These are phyloP conservation scores for Corynespora cassiicola DNA, from an alignment of 2,329 filamentous ascomycete genomes.

Conservation along the genomic window DNA sequence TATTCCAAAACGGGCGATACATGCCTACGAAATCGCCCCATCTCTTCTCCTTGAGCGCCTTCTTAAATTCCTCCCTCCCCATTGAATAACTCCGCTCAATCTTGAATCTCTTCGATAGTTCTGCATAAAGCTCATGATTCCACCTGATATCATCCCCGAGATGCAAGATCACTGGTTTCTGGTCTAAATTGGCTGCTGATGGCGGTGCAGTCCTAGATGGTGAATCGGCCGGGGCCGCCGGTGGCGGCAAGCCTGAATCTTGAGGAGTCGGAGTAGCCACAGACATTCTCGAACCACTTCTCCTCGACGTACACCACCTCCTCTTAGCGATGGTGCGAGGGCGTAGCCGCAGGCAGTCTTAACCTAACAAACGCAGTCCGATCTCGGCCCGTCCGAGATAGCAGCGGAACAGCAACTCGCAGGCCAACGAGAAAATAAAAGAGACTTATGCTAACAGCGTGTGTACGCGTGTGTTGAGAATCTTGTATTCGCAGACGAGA, in stretches of 20 bases:
- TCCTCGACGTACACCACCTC: too few species aligned
- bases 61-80: conserved; percentile 47
- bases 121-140: conserved; percentile 51
- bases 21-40: conserved; percentile 55
- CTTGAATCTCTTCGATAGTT: conserved; percentile 44
- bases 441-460: too few species aligned
- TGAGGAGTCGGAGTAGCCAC: conserved; percentile 32
- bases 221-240: conserved; percentile 7
- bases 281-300: too few species aligned
- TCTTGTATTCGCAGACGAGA: too few species aligned
- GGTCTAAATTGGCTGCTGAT: not conserved
- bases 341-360: too few species aligned
- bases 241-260: conserved; percentile 28
- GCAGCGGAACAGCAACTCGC: too few species aligned
- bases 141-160: conserved; percentile 53
- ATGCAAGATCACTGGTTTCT: conserved; percentile 50
- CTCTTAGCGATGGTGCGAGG: too few species aligned
- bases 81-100: conserved; percentile 49
- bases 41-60: conserved; percentile 42
- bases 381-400: too few species aligned
- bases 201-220: not conserved
- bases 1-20: conserved; percentile 69
- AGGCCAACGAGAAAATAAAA: too few species aligned
- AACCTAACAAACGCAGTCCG: too few species aligned
- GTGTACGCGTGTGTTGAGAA: too few species aligned